Evolutionary conservation across 2,329 filamentous ascomycete species (phyloP), one percentile per base, ranked within the genome.

Genomic region (Fusarium sp.): DNA sequence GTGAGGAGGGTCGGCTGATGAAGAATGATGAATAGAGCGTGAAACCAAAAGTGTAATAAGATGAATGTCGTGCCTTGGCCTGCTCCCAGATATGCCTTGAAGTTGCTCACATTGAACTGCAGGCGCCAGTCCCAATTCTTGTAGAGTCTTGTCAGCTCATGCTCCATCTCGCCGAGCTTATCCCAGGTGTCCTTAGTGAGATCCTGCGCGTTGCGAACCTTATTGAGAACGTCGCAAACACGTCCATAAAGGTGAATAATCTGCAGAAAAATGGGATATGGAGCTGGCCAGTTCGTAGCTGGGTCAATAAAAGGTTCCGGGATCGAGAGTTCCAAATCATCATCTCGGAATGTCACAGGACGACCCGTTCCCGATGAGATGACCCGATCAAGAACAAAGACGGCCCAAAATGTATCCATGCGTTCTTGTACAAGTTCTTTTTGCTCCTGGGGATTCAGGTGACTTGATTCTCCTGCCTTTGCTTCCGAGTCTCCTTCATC

Each of bases 1-100:
- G 93, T 92, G 56, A 97, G 83, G 3, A 97, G 82, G 0, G 93
- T 95, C 0, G 94, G 94, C 71, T 95, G 93, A 76, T 97, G 93
- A 8, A 97, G 84, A 6, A 97, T 87, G 63, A 97, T 93, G 70
- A 97, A 95, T 30, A 96, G 83, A 0, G 93, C 92, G 70, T 97
- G 93, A 73, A 95, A 95, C 93, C 93, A 97, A 77, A 94, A 92
- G 77, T 97, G 93, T 25, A 97, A 83, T 12, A 97, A 83, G 51
- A 97, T 92, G 68, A 97, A 97, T 44, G 93, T 96, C 0, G 93
- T 95, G 16, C 93, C 93, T 77, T 97, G 92, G 12, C 92, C 92
- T 47, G 89, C 86, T 75, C 91, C 91, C 45, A 95, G 90, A 76
- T 97, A 96, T 38, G 92, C 89, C 79, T 94, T 92, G 78, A 97